Conservation (phyloP, 495 filamentous ascomycete species). For the Aspergillus conjunctus region DNA sequence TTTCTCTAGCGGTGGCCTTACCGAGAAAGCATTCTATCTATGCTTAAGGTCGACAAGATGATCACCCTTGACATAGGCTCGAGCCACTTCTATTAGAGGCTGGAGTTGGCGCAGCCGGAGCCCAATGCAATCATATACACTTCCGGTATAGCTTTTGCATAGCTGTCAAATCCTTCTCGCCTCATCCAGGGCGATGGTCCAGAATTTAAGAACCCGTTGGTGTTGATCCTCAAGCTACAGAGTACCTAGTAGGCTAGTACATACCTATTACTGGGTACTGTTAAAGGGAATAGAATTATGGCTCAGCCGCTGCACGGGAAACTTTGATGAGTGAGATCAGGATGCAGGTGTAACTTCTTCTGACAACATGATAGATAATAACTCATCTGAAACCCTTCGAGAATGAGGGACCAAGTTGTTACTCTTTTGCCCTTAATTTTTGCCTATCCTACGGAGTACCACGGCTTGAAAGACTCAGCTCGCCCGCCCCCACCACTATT, state of each 20-base stretch:
- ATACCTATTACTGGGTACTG: no score
- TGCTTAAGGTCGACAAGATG: not conserved
- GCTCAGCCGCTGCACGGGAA: not conserved
- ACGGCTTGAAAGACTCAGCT: no score
- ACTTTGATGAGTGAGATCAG: not conserved
- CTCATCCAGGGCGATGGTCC: no score
- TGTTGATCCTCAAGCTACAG: not conserved
- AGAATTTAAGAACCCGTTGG: not conserved
- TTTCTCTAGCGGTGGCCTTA: not conserved
- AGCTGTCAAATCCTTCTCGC: not conserved
- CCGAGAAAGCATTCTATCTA: not conserved
- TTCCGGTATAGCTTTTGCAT: no score
- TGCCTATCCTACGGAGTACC: no score
- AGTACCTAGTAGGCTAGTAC: no score
- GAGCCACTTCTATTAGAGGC: not conserved
- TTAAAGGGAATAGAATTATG: no score
- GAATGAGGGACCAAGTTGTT: no score
- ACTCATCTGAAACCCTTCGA: not conserved
- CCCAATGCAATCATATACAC: not conserved
- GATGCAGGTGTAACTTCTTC: slow-evolving; percentile 1
- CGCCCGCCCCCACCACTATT: no score
- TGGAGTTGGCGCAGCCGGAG: not conserved
- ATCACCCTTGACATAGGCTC: not conserved
- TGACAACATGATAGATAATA: not conserved
- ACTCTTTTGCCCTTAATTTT: no score